Percentiles rank a stretch among this genome's conserved stretches.
Conservation (phyloP, 129 eudicot species). For the Flaveria robusta region DNA sequence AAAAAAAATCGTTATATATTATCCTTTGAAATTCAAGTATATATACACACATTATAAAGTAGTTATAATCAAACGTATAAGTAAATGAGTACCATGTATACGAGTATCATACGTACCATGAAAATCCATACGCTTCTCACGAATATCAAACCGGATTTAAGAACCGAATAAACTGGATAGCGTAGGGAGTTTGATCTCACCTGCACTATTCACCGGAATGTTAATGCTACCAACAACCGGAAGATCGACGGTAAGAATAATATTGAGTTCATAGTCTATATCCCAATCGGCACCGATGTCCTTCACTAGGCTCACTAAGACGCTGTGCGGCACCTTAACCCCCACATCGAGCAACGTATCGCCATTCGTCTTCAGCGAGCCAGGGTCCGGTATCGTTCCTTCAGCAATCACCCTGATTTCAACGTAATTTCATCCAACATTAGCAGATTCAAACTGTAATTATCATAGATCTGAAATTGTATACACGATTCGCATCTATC, state of each 20-base stretch:
- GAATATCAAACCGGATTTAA: background rate
- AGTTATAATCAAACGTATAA: background rate
- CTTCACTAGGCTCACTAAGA: constrained; percentile 53
- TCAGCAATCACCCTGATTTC: constrained; percentile 66
- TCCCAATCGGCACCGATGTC: constrained; percentile 88
- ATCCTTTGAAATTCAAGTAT: background rate
- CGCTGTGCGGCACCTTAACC: constrained; percentile 71
- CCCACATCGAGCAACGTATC: constrained; percentile 64
- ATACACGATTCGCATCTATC: background rate
- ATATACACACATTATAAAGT: background rate
- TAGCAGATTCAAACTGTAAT: constrained; percentile 1
- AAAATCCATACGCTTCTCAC: background rate
- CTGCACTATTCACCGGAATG: constrained; percentile 61
- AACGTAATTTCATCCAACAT: background rate
- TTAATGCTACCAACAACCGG: constrained; percentile 68
- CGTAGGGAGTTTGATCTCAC: constrained; percentile 80
- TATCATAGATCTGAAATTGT: background rate
- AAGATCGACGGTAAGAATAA: constrained; percentile 63
- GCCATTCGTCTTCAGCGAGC: constrained; percentile 60
- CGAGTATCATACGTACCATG: background rate
- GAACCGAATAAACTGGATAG: constrained; percentile 43
- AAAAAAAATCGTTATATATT: background rate
- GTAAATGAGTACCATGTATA: too few relatives aligned
- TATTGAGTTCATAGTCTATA: constrained; percentile 64
- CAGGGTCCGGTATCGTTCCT: constrained; percentile 80